Conservation (phyloP, 805 yeast genomes). For the Cephaloascus fragrans region DNA sequence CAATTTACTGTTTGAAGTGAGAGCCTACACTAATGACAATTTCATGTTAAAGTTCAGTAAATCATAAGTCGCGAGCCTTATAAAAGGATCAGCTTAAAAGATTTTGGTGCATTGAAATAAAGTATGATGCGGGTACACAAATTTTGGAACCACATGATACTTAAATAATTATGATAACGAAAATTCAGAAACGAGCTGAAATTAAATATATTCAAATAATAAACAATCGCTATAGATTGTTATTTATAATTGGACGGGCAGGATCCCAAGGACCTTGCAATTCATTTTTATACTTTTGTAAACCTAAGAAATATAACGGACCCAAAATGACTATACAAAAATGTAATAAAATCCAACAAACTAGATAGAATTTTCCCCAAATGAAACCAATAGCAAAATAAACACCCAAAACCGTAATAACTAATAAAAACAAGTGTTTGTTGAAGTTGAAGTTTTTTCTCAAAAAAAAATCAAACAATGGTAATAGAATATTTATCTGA, state of each 20-base stretch:
- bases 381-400: conserved; percentile 21
- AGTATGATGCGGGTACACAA: too few relatives aligned
- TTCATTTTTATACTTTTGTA: conserved; percentile 77
- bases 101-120: too few relatives aligned
- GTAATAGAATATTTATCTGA: conserved; percentile 63
- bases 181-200: too few relatives aligned
- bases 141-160: too few relatives aligned
- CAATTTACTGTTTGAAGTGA: too few relatives aligned
- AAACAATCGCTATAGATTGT: background rate
- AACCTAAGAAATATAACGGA: conserved; percentile 59
- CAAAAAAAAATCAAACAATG: conserved; percentile 55
- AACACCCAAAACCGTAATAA: conserved; percentile 16
- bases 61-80: too few relatives aligned
- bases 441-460: conserved; percentile 19
- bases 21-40: too few relatives aligned
- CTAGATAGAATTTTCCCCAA: conserved; percentile 29
- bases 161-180: too few relatives aligned
- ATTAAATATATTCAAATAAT: too few relatives aligned
- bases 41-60: too few relatives aligned
- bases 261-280: conserved; percentile 92
- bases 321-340: conserved; percentile 40
- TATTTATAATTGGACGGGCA: conserved; percentile 54
- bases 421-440: conserved; percentile 20
- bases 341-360: conserved; percentile 43
- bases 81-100: too few relatives aligned